Conservation (phyloP, 192 early-diverging fungal genomes). For the Coemansia sp. region DNA sequence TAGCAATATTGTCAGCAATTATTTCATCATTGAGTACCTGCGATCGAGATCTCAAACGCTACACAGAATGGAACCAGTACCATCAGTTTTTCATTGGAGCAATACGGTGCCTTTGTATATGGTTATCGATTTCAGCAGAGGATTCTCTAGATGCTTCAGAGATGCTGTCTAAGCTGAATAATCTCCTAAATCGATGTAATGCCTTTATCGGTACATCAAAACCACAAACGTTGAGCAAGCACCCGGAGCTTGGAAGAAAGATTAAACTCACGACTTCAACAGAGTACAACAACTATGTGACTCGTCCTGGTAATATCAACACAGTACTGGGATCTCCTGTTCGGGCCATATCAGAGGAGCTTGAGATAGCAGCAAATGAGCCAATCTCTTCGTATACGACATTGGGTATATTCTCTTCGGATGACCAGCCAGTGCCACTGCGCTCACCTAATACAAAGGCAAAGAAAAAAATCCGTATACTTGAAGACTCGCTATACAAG, state of each 20-base stretch:
- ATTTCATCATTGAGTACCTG: conserved; percentile 15
- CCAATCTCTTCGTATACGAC: conserved; percentile 2
- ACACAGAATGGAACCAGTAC: conserved; percentile 31
- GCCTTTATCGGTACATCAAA: conserved; percentile 7
- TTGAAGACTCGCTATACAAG: conserved; percentile 32
- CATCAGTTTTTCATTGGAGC: conserved; percentile 46
- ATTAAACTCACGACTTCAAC: conserved; percentile 20
- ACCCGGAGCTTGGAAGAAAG: conserved; percentile 8
- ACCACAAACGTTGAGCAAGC: background rate
- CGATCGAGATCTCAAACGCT: conserved; percentile 20
- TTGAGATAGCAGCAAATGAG: too few relatives aligned
- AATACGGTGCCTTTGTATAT: conserved; percentile 33
- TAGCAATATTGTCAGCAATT: conserved; percentile 8
- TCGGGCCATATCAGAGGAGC: too few relatives aligned
- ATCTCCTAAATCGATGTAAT: conserved; percentile 29
- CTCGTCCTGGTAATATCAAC: background rate
- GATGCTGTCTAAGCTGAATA: conserved; percentile 5
- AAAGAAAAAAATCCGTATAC: conserved; percentile 8
- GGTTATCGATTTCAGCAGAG: conserved; percentile 15
- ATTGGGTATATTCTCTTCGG: conserved; percentile 3
- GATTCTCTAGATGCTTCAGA: background rate
- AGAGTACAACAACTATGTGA: background rate
- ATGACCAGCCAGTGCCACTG: background rate
- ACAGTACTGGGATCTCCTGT: too few relatives aligned
- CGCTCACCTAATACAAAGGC: background rate